phyloP scores from a whole-genome alignment of 208 protist genomes.

The Trichomonas vaginalis region DNA sequence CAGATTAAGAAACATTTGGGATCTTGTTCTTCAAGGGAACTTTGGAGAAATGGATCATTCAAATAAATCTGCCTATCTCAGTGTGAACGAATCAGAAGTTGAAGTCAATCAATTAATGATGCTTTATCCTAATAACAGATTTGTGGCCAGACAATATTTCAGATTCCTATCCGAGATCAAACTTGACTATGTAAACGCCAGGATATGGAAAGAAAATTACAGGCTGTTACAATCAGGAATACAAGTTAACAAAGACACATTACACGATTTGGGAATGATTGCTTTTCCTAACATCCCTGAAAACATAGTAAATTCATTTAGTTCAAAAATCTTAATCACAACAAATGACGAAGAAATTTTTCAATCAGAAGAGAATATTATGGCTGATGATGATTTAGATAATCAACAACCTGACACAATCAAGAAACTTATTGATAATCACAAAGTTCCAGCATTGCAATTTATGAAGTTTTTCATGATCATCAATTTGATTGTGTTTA shows the following conservation, averaged over 20 bases:
- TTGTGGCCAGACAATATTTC: not conserved
- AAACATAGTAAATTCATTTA: not conserved
- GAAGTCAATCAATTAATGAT: not conserved
- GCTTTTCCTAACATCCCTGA: not conserved
- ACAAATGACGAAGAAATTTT: not conserved
- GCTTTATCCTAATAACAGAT: not conserved
- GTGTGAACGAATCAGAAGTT: not conserved
- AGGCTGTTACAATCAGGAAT: not conserved
- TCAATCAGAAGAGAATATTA: not conserved
- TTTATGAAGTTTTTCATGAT: not conserved
- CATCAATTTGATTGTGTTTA: not conserved
- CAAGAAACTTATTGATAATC: not conserved
- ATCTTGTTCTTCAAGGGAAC: not conserved
- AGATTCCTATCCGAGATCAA: not conserved
- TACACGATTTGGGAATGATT: not conserved
- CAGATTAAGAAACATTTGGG: not conserved
- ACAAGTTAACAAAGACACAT: not conserved
- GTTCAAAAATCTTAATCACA: not conserved
- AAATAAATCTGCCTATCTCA: not conserved
- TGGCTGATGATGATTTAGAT: not conserved
- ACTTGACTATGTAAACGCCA: not conserved
- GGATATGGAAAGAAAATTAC: not conserved
- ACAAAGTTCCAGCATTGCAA: not conserved
- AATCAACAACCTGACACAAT: not conserved
- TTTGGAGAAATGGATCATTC: not conserved